phyloP scores from a whole-genome alignment of 345 rosid genomes.

The Eucalyptus decipiens region DNA sequence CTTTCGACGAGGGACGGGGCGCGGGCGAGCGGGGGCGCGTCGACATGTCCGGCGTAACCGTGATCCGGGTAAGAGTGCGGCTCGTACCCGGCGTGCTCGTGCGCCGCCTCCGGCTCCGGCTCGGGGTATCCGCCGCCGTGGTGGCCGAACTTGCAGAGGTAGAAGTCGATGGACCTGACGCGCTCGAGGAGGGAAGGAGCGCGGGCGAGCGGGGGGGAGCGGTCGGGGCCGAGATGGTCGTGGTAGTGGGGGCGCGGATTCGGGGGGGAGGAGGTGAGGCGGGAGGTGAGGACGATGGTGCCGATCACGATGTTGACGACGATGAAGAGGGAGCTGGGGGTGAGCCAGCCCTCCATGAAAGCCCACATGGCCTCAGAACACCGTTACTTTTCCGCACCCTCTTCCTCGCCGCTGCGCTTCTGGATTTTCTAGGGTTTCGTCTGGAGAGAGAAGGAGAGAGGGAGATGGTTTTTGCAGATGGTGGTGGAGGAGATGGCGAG shows the following conservation, averaged over 20 bases:
- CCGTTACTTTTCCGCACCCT: not conserved
- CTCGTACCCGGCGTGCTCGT: not conserved
- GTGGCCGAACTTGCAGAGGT: constrained; percentile 17
- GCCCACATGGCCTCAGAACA: not conserved
- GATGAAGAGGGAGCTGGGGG: constrained; percentile 52
- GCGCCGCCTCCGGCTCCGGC: not conserved
- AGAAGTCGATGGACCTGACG: constrained; percentile 34
- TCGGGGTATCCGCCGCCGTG: not conserved
- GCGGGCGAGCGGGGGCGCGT: constrained; percentile 9
- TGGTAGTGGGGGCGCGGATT: not conserved
- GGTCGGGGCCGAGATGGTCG: not conserved
- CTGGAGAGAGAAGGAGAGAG: not conserved
- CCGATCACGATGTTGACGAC: constrained; percentile 54
- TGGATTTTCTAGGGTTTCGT: not conserved
- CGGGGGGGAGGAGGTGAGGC: constrained; percentile 10
- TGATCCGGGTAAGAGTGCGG: not conserved
- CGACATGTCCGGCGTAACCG: not conserved
- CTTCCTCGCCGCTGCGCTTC: not conserved
- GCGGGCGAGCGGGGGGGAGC: constrained; percentile 11
- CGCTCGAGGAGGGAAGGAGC: constrained; percentile 51
- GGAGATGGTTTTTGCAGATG: not conserved
- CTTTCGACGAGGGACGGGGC: constrained; percentile 40
- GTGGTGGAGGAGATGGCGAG: not conserved
- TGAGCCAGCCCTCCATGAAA: constrained; percentile 24
- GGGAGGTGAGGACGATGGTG: constrained; percentile 37